Base-by-base conservation (phyloP, 163 green algal genomes). In the Chlamydomonas reinhardtii region DNA sequence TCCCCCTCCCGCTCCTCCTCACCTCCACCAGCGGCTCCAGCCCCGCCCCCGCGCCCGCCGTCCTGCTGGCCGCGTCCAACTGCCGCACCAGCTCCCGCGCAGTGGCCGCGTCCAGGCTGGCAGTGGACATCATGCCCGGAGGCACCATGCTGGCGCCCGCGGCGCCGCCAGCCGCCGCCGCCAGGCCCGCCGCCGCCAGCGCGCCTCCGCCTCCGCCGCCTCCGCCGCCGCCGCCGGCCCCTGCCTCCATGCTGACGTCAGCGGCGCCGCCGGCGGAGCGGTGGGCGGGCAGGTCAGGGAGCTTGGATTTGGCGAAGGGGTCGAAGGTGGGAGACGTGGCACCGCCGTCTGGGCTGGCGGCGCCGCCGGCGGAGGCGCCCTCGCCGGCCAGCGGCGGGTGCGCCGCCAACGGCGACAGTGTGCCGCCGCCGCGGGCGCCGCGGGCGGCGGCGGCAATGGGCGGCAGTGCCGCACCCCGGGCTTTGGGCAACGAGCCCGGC, bases 11-110 rank as follows among this genome's bases (percentile, higher is more conserved):
- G n/a, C n/a, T n/a, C n/a, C 11, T n/a, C 43, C 73, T 25, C 74
- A 81, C 74, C 74, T 81, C 74, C 31, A 69, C n/a, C 56, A 81
- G 27, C 9, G n/a, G 31, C 22, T 81, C 74, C 54, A 81, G 31
- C 9, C 74, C 74, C 25, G 48, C 54, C 0, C 11, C 52, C 17
- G 11, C 48, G 14, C 11, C 48, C 11, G 48, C 48, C 48, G 12
- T 1, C 48, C 48, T 9, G 2, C 25, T 25, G 19, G 61, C 32
- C 35, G 17, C n/a, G 31, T 39, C 56, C 48, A 61, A 39, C 59
- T 71, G 6, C 22, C 32, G 32, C 59, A 61, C 59, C 75, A 82
- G 12, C 14, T 35, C 75, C 32, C 56, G 34, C 1, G 27, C 59
- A 12, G 59, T 31, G 29, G 34, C 35, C 19, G 32, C 32, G 22